Conservation (phyloP, 257 asterid species). For the Solanum pennellii region DNA sequence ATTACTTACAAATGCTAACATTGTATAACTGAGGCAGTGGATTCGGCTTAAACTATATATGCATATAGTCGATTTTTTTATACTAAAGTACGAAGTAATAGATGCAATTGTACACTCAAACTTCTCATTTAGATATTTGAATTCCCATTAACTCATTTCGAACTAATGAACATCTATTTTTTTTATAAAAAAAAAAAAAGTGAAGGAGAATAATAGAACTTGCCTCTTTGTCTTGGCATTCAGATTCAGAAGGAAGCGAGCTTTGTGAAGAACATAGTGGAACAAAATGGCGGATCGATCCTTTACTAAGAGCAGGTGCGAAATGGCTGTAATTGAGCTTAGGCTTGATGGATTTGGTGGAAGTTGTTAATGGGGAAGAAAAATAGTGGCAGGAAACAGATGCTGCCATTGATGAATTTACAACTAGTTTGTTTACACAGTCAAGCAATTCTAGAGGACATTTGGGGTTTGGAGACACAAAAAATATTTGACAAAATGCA, state of each 20-base stretch:
- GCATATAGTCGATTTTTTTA: neutral
- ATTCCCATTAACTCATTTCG: neutral
- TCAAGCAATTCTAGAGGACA: neutral
- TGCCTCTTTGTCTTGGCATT: constrained; percentile 35
- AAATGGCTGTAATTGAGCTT: constrained; percentile 11
- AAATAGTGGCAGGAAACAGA: constrained; percentile 40
- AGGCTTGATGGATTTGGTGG: constrained; percentile 14
- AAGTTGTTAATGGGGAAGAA: constrained; percentile 21
- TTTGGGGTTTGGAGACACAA: neutral
- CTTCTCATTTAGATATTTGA: neutral
- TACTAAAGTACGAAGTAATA: neutral
- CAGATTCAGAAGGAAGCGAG: constrained; percentile 20
- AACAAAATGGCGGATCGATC: neutral
- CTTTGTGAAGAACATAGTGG: constrained; percentile 32
- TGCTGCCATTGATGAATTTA: constrained; percentile 52
- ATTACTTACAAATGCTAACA: neutral
- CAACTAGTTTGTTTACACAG: neutral
- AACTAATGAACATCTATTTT: neutral
- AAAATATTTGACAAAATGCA: neutral
- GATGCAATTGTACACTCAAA: neutral
- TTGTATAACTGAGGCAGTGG: neutral
- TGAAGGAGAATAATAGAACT: constrained; percentile 3
- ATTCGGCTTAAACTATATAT: neutral
- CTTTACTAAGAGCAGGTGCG: neutral
- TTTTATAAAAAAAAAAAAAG: neutral